Base-by-base conservation (phyloP, 345 rosid species). In the Pugionium cornutum region DNA sequence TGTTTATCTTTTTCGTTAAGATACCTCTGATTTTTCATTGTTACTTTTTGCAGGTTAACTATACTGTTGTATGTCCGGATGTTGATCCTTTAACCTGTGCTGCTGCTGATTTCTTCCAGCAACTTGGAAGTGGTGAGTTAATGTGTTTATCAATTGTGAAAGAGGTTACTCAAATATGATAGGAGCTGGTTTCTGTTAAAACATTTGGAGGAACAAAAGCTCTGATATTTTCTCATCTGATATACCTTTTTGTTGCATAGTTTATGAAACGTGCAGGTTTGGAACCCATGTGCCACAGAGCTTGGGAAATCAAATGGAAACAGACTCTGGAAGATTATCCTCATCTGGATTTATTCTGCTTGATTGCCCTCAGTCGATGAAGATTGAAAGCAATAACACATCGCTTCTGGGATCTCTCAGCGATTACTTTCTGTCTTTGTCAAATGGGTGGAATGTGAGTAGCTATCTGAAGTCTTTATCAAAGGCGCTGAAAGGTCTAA, bases 281-380 rank as follows among this genome's bases (percentile, higher is more conserved):
- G 99, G 99, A 78, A 83, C 92, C 61, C 99, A 91, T 82, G 77
- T 81, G 66, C 97, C 97, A 66, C 92, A 82, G 67, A 83, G 75
- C 81, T 62, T 76, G 58, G 99, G 86, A 81, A 85, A 82, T 78
- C 96, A 84, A 63, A 87, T 85, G 92, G 97, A 90, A 75, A 77
- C 78, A 42, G 95, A 88, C 59, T 63, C 84, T 34, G 95, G 89
- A 58, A 94, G 84, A 76, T 72, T 65, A 40, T 83, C 87, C 10
- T 73, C 85, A 54, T 72, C 89, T 72, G 96, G 97, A 47, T 94
- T 90, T 81, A 88, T 94, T 68, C 82, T 89, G 53, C 87, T 90
- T 70, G 92, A 88, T 83, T 94, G 95, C 73, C 99, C 99, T 70
- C 97, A 90, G 49, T 86, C 99, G 52, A 86, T 94, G 99, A 94